These are phyloP conservation scores for Amaranthus tricolor DNA, from an alignment of 179 eudicot species.

Conservation along the genomic window DNA sequence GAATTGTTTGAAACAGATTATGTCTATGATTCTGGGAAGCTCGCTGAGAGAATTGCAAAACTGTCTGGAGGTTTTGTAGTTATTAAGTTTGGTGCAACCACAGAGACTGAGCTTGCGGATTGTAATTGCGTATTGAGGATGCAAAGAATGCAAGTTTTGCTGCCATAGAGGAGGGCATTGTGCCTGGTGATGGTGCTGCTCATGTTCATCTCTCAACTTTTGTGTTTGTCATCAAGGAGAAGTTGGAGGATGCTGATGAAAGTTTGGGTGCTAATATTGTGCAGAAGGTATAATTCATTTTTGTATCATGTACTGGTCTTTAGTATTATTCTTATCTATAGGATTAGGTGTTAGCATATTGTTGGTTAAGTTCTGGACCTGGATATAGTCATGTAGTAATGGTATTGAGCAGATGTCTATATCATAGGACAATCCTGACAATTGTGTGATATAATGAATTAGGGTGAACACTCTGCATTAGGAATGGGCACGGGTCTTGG, in stretches of 20 bases:
- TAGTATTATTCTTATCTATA: too few species aligned
- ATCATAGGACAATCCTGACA: too few species aligned
- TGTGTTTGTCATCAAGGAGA: slow-evolving; percentile 83
- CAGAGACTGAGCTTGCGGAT: slow-evolving; percentile 94
- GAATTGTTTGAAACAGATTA: slow-evolving; percentile 77
- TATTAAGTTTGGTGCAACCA: slow-evolving; percentile 95
- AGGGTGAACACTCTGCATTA: too few species aligned
- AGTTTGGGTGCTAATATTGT: slow-evolving; percentile 92
- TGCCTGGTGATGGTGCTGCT: slow-evolving; percentile 99
- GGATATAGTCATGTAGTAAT: too few species aligned
- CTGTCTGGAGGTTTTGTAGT: slow-evolving; percentile 92
- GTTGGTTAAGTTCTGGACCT: too few species aligned
- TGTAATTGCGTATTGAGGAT: slow-evolving; percentile 88
- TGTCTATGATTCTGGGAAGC: slow-evolving; percentile 75
- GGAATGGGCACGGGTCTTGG: too few species aligned
- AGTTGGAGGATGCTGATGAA: slow-evolving; percentile 79
- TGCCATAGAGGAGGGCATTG: slow-evolving; percentile 93
- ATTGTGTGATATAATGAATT: too few species aligned
- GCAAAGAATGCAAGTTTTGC: slow-evolving; percentile 98
- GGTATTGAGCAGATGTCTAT: too few species aligned
- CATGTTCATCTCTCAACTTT: slow-evolving; percentile 75
- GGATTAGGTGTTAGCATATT: too few species aligned
- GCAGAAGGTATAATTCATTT: slow-evolving; percentile 55
- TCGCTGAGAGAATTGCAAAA: slow-evolving; percentile 90
- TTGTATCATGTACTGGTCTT: too few species aligned